phyloP scores from a whole-genome alignment of 176 grass and related monocot species.

The Saccharum spontaneum region DNA sequence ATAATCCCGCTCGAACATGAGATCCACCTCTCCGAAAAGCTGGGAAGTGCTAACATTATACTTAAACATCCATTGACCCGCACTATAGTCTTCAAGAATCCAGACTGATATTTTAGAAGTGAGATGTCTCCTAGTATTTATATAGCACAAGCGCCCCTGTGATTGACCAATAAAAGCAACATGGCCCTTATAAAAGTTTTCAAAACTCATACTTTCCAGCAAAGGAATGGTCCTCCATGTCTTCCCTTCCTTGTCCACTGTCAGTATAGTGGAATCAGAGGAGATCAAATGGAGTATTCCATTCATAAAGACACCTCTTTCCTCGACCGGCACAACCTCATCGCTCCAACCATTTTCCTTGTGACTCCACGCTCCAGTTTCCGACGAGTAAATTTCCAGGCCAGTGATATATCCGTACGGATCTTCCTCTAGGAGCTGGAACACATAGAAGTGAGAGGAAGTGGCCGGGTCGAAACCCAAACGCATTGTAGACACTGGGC shows the following conservation, averaged over 20 bases:
- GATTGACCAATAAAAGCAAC: not conserved
- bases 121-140: not conserved
- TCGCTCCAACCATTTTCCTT: not conserved
- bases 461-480: not conserved
- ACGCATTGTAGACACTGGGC: not conserved
- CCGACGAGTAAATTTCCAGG: conserved; percentile 1
- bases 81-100: not conserved
- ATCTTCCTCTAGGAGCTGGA: not conserved
- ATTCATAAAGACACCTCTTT: not conserved
- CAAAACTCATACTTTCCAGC: not conserved
- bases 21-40: not conserved
- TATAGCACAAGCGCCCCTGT: not conserved
- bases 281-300: not conserved
- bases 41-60: not conserved
- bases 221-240: conserved; percentile 24
- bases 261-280: not conserved
- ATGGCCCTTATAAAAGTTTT: not conserved
- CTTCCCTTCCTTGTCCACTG: conserved; percentile 2
- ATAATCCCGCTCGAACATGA: not conserved
- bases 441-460: not conserved
- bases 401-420: not conserved
- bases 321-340: not conserved
- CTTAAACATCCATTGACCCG: conserved; percentile 21
- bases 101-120: not conserved
- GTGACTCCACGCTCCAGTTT: not conserved